A percentile compares a stretch with the other conserved stretches of the same genome.
Conservation (phyloP, 768 basidiomycete species). For the Rhodotorula paludigena region DNA sequence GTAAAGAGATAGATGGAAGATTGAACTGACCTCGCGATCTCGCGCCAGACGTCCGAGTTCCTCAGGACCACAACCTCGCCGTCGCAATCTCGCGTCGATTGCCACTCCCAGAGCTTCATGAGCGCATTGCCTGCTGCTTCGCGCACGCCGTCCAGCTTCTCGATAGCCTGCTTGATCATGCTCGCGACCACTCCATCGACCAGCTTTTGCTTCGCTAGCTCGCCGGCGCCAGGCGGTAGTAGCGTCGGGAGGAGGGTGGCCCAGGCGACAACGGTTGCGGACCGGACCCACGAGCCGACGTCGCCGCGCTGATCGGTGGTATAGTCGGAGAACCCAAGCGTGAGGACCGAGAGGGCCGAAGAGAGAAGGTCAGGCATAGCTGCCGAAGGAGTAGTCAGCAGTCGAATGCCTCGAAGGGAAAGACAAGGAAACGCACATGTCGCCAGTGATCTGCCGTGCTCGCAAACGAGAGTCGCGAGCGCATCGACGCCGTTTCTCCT, state of each 20-base stretch:
- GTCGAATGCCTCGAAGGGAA: too few relatives aligned
- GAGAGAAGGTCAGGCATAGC: constrained; percentile 1
- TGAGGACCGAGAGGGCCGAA: constrained; percentile 50
- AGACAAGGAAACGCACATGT: too few relatives aligned
- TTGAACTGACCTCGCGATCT: constrained; percentile 51
- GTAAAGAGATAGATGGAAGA: background rate
- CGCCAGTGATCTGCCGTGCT: too few relatives aligned
- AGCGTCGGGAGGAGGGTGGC: constrained; percentile 55
- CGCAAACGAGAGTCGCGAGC: background rate
- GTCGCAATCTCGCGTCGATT: constrained; percentile 9
- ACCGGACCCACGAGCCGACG: constrained; percentile 91
- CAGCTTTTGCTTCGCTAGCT: constrained; percentile 48
- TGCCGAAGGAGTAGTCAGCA: too few relatives aligned
- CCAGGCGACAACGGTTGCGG: constrained; percentile 67
- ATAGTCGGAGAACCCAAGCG: constrained; percentile 81
- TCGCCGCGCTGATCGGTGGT: constrained; percentile 91
- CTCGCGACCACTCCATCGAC: constrained; percentile 56
- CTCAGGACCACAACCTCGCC: background rate
- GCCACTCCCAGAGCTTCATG: constrained; percentile 51
- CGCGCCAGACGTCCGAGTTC: constrained; percentile 44
- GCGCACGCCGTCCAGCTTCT: constrained; percentile 84
- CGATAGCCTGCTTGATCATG: constrained; percentile 81
- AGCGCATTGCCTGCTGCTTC: constrained; percentile 69
- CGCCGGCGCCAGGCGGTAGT: too few relatives aligned
- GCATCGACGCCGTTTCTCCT: constrained; percentile 32